Base-by-base conservation (phyloP, 352 stramenopile species). In the Pythium folliculosum region DNA sequence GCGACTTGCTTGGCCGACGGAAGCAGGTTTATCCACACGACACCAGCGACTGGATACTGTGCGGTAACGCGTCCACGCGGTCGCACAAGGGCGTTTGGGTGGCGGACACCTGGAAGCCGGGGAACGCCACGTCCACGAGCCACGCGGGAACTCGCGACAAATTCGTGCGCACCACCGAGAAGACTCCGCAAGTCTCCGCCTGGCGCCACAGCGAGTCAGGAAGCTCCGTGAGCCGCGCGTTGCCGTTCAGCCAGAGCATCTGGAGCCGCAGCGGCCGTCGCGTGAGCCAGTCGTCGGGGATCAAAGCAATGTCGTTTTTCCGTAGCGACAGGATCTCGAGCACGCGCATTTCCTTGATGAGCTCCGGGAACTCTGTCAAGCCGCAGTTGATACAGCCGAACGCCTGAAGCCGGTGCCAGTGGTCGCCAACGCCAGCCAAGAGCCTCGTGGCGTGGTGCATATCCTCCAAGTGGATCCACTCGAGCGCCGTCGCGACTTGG, bases 401-500 rank as follows among this genome's bases (percentile, higher is more conserved):
- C 17, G 17, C 40, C 13, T 35, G 10, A 0, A 67, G 25, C 0
- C 47, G 9, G 5, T 61, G 53, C 65, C 65, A 72, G 14, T 60
- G 22, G 19, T 30, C 21, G 1, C 45, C 59, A 0, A 72, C 59
- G 0, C 45, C 3, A 1, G 22, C 37, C 3, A 72, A 23, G 19
- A 67, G 25, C 21, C n/a, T 4, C 1, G 3, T 48, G 10, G 4
- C 13, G 32, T 72, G 40, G 4, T 47, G 16, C 10, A 60, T 35
- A 21, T 25, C 16, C 1, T 60, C n/a, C 5, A 67, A 23, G 9
- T 49, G 35, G 22, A 72, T 64, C 58, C 52, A 72, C 38, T 72
- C 65, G 17, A 72, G 2, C 7, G n/a, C 45, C 12, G 25, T 4
- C 0, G 65, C 23, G 0, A 71, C 13, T 16, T 49, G 57, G 8